Evolutionary conservation across 2,329 filamentous ascomycete species (phyloP).

Genomic region (Diplodia seriata): DNA sequence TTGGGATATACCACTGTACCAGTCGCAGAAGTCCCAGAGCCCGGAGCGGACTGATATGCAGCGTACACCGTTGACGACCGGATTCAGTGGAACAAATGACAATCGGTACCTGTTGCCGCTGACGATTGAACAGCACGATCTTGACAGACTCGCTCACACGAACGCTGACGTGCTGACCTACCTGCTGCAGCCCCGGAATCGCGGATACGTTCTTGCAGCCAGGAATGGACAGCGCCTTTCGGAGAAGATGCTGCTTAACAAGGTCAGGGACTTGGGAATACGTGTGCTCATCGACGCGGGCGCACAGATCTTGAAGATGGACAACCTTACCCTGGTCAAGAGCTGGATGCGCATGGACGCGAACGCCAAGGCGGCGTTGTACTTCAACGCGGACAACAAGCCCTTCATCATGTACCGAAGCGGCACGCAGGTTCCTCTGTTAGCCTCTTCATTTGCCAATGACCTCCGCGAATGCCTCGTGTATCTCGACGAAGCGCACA

Average conservation of each 20-base stretch:
- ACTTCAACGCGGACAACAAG: conserved; percentile 58
- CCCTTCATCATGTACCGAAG: conserved; percentile 54
- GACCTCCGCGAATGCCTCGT: conserved; percentile 61
- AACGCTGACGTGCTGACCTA: conserved; percentile 69
- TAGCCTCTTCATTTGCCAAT: conserved; percentile 63
- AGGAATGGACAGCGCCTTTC: conserved; percentile 48
- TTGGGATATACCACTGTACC: conserved; percentile 68
- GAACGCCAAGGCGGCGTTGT: conserved; percentile 59
- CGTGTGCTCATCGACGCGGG: conserved; percentile 69
- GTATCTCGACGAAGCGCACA: conserved; percentile 68
- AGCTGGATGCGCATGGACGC: conserved; percentile 59
- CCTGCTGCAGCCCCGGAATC: conserved; percentile 61
- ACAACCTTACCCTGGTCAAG: conserved; percentile 58
- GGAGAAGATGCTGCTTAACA: conserved; percentile 55
- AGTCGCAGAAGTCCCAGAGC: background rate
- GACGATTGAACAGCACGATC: conserved; percentile 66
- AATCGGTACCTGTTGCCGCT: conserved; percentile 65
- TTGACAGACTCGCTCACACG: conserved; percentile 63
- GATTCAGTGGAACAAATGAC: conserved; percentile 77
- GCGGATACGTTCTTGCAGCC: conserved; percentile 52
- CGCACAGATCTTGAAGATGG: conserved; percentile 68
- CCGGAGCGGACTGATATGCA: background rate
- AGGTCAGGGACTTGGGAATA: conserved; percentile 51
- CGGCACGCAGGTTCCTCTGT: conserved; percentile 52
- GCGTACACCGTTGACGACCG: conserved; percentile 60